phyloP scores from a whole-genome alignment of 169 alveolate genomes.

The Cryptosporidium meleagridis region DNA sequence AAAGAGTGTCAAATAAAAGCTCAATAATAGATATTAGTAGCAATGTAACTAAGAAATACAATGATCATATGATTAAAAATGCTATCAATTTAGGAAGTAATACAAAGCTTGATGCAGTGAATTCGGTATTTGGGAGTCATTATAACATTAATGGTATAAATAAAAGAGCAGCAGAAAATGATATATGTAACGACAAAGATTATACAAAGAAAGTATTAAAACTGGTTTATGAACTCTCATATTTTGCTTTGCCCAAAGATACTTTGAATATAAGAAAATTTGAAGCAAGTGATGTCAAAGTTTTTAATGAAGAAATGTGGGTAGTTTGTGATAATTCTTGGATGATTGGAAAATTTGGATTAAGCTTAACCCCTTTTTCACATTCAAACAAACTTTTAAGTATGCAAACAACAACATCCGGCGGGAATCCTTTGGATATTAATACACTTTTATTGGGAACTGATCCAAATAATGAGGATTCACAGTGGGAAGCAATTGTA shows the following conservation, averaged over 20 bases:
- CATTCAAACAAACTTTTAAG: slow-evolving; percentile 9
- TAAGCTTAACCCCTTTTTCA: slow-evolving; percentile 68
- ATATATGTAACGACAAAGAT: slow-evolving; percentile 57
- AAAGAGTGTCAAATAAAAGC: not conserved
- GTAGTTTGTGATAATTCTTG: slow-evolving; percentile 73
- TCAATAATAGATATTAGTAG: not conserved
- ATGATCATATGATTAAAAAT: not conserved
- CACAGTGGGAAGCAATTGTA: slow-evolving; percentile 68
- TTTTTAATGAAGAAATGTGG: slow-evolving; percentile 64
- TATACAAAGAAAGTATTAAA: slow-evolving; percentile 61
- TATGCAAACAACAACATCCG: slow-evolving; percentile 61
- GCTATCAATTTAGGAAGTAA: not conserved
- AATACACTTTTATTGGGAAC: slow-evolving; percentile 26
- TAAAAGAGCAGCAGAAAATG: slow-evolving; percentile 47
- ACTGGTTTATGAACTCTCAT: slow-evolving; percentile 56
- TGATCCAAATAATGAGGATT: slow-evolving; percentile 57
- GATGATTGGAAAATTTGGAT: slow-evolving; percentile 65
- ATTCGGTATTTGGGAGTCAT: slow-evolving; percentile 51
- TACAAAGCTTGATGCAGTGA: not conserved
- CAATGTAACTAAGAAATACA: not conserved
- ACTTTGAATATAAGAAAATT: slow-evolving; percentile 32
- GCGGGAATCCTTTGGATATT: slow-evolving; percentile 56
- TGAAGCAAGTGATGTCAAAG: slow-evolving; percentile 74
- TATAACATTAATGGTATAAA: slow-evolving; percentile 33
- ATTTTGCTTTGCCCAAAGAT: slow-evolving; percentile 69